phyloP scores from a whole-genome alignment of 2,329 filamentous ascomycete species.

The Aspergillus sp. region DNA sequence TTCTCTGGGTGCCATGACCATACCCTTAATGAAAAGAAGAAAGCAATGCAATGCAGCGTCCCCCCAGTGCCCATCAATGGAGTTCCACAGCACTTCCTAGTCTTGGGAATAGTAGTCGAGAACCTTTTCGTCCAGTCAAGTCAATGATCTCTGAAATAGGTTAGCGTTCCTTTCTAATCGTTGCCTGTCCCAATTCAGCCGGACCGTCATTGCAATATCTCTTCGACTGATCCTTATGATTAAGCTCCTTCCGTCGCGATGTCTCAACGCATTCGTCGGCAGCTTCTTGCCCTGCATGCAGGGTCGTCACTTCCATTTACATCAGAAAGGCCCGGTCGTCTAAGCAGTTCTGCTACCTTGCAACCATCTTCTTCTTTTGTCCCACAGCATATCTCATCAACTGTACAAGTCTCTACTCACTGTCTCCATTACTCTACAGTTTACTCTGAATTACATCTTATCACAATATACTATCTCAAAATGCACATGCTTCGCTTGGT shows the following conservation, averaged over 20 bases:
- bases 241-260: neutral
- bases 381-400: constrained; percentile 6
- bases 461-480: constrained; percentile 10
- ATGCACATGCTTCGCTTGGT: constrained; percentile 28
- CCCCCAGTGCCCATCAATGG: neutral
- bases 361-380: neutral
- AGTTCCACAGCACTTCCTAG: too few relatives aligned
- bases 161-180: neutral
- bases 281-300: neutral
- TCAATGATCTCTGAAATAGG: neutral
- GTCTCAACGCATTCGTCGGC: neutral
- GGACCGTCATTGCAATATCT: neutral
- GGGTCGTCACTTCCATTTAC: neutral
- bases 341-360: neutral
- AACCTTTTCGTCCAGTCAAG: neutral
- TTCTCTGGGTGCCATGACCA: neutral
- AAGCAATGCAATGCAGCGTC: neutral
- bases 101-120: neutral
- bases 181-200: neutral
- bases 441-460: constrained; percentile 19
- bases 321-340: neutral
- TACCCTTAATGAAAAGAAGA: constrained; percentile 6
- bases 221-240: neutral
- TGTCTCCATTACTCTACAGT: constrained; percentile 26
- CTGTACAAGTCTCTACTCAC: constrained; percentile 13